phyloP scores from a whole-genome alignment of 495 filamentous ascomycete genomes.

The Talaromyces liani region DNA sequence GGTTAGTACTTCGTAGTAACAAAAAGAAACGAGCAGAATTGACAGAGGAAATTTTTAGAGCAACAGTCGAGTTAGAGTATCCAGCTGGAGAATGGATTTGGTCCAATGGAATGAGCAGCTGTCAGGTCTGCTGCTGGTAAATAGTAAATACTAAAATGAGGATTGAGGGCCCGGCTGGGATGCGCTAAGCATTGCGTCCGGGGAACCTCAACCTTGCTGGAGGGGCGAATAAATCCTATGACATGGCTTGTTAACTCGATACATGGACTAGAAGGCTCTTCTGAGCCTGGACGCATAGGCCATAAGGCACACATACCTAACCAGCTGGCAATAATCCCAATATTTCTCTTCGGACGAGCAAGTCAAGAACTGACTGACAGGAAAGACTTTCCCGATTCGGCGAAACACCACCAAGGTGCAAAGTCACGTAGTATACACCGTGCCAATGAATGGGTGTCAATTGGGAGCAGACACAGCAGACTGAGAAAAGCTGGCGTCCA shows the following conservation, averaged over 20 bases:
- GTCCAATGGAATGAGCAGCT: neutral
- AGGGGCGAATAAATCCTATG: neutral
- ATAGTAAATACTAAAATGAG: too few relatives aligned
- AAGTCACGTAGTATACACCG: neutral
- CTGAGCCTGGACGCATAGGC: constrained; percentile 8
- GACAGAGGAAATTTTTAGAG: too few relatives aligned
- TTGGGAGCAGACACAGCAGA: constrained; percentile 7
- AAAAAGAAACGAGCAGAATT: neutral
- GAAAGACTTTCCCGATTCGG: constrained; percentile 15
- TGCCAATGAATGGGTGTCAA: neutral
- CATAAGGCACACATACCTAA: constrained; percentile 7
- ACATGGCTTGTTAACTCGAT: neutral
- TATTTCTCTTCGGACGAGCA: too few relatives aligned
- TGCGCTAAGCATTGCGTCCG: neutral
- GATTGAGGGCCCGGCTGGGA: constrained; percentile 5
- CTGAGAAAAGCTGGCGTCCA: constrained; percentile 8
- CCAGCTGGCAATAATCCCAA: neutral
- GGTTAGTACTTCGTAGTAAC: too few relatives aligned
- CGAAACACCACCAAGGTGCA: constrained; percentile 4
- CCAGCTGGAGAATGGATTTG: neutral
- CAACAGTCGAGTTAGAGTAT: neutral
- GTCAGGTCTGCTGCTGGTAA: neutral
- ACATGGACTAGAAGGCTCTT: neutral
- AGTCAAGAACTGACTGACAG: too few relatives aligned
- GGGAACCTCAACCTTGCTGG: neutral